Conservation (phyloP, 2,329 filamentous ascomycete species). For the Cladophialophora carrionii region DNA sequence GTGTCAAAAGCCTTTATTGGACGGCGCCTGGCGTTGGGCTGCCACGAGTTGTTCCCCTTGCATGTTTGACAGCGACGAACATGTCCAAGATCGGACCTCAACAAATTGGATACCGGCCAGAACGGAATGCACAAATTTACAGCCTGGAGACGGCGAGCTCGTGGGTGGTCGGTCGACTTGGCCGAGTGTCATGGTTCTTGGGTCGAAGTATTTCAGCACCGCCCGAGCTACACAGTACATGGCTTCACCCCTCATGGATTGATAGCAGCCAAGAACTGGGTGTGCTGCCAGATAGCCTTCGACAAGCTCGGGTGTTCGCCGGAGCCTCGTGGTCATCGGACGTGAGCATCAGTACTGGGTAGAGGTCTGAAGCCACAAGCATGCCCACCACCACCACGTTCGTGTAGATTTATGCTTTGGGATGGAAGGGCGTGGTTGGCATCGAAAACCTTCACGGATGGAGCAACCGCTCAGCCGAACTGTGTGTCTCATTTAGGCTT, state of each 20-base stretch:
- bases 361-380: not conserved
- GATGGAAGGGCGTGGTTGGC: slow-evolving; percentile 13
- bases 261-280: not conserved
- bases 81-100: slow-evolving; percentile 7
- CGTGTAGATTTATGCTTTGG: slow-evolving; percentile 2
- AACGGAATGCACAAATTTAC: slow-evolving; percentile 29
- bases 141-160: not conserved
- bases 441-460: slow-evolving; percentile 6
- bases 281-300: not conserved
- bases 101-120: slow-evolving; percentile 29
- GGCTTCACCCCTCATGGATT: not conserved
- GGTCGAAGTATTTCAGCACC: not conserved
- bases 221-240: not conserved
- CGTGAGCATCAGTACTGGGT: not conserved
- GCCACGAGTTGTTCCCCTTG: slow-evolving; percentile 19
- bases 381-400: not conserved
- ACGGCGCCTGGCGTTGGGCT: slow-evolving; percentile 10
- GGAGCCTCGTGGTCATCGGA: not conserved
- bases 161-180: not conserved
- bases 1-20: slow-evolving; percentile 3
- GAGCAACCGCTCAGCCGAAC: slow-evolving; percentile 11
- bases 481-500: not conserved
- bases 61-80: slow-evolving; percentile 28
- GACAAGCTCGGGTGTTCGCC: not conserved
- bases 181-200: not conserved